phyloP scores from a whole-genome alignment of 805 yeast species.

The Sungouiella thailandica region DNA sequence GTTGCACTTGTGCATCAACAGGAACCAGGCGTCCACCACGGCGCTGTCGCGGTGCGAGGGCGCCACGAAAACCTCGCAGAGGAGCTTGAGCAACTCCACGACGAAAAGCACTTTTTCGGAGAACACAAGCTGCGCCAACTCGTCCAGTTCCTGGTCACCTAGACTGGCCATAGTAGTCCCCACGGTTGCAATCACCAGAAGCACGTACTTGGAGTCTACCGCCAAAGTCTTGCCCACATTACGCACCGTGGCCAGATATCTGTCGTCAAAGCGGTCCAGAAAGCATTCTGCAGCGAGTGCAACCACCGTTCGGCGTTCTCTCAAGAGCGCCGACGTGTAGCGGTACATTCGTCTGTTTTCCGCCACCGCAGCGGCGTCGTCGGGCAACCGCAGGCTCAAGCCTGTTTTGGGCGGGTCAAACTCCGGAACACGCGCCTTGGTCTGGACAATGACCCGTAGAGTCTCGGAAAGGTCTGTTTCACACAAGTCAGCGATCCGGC shows the following conservation, averaged over 20 bases:
- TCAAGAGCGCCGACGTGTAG: conserved; percentile 37
- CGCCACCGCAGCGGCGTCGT: conserved; percentile 27
- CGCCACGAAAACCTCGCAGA: conserved; percentile 36
- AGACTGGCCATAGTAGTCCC: neutral
- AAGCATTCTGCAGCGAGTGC: conserved; percentile 33
- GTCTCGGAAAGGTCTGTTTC: conserved; percentile 41
- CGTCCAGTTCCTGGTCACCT: conserved; percentile 6
- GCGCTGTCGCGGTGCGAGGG: conserved; percentile 27
- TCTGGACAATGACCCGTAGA: conserved; percentile 42
- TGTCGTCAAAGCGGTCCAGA: conserved; percentile 13
- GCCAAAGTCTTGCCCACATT: conserved; percentile 28
- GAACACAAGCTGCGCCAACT: conserved; percentile 16
- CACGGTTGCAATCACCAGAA: conserved; percentile 4
- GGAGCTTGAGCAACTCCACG: conserved; percentile 31
- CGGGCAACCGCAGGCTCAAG: conserved; percentile 29
- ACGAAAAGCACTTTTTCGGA: conserved; percentile 30
- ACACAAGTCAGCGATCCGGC: conserved; percentile 33
- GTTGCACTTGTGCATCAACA: conserved; percentile 36
- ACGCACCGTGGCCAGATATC: conserved; percentile 23
- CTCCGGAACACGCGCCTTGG: conserved; percentile 34
- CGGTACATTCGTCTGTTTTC: conserved; percentile 27
- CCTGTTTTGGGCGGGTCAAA: conserved; percentile 18
- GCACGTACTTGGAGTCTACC: conserved; percentile 3
- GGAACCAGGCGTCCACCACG: conserved; percentile 51
- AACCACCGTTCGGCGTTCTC: conserved; percentile 50